These are phyloP conservation scores for Neospora caninum DNA, from an alignment of 169 alveolate species.

Conservation along the genomic window DNA sequence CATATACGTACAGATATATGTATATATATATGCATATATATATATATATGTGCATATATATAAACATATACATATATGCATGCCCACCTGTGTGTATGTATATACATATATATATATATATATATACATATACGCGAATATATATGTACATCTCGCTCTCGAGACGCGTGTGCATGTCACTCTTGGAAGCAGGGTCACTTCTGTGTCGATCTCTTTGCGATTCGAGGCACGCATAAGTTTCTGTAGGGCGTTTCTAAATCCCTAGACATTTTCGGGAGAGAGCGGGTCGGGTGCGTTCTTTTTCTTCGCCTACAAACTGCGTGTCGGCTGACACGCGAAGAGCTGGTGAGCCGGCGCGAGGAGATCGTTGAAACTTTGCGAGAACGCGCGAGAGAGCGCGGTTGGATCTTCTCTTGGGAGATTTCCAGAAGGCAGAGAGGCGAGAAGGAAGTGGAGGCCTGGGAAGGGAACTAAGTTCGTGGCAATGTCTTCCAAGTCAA, in stretches of 20 bases:
- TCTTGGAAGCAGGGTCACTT: too few species aligned
- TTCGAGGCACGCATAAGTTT: too few species aligned
- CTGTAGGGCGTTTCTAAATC: too few species aligned
- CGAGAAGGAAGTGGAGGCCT: neutral
- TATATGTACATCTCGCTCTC: neutral
- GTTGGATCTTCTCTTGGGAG: neutral
- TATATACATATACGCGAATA: too few species aligned
- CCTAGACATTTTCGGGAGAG: too few species aligned
- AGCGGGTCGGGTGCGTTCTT: too few species aligned
- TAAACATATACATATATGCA: neutral
- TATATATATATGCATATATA: too few species aligned
- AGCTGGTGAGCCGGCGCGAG: neutral
- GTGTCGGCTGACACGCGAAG: neutral
- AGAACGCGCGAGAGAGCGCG: neutral
- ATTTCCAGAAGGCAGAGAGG: neutral
- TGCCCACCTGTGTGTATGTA: too few species aligned
- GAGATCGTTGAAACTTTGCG: neutral
- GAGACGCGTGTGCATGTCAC: too few species aligned
- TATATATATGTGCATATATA: too few species aligned
- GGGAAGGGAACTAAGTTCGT: neutral
- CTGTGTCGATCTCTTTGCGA: too few species aligned
- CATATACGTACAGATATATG: neutral
- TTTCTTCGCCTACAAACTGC: neutral
- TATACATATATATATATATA: too few species aligned
- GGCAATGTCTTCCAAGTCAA: neutral